Evolutionary conservation across 805 yeast genomes (phyloP).

Genomic region (Metschnikowia henanensis): DNA sequence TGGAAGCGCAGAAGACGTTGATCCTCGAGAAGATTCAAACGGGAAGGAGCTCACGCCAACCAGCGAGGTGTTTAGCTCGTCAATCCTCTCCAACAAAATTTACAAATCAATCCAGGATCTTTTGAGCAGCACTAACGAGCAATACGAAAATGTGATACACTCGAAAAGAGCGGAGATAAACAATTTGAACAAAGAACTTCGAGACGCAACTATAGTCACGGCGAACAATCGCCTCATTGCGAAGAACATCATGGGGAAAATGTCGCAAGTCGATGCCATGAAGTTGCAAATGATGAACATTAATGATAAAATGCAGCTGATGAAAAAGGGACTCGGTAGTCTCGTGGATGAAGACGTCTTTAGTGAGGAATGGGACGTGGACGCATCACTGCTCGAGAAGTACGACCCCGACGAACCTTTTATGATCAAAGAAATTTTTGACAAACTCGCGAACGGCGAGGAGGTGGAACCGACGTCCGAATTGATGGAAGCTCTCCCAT

Average conservation of each 20-base stretch:
- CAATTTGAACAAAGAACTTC: constrained; percentile 34
- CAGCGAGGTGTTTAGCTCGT: constrained; percentile 14
- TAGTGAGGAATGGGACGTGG: constrained; percentile 51
- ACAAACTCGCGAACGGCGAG: constrained; percentile 41
- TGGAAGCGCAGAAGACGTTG: constrained; percentile 13
- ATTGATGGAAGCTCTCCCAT: constrained; percentile 42
- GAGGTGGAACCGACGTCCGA: constrained; percentile 27
- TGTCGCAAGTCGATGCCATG: constrained; percentile 48
- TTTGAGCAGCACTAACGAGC: constrained; percentile 35
- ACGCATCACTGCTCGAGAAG: constrained; percentile 60
- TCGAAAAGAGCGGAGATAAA: constrained; percentile 37
- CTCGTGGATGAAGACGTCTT: constrained; percentile 22
- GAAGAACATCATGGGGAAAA: constrained; percentile 37
- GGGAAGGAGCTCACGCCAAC: constrained; percentile 9
- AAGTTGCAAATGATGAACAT: constrained; percentile 45
- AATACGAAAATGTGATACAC: constrained; percentile 38
- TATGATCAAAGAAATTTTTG: constrained; percentile 59
- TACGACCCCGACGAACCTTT: constrained; percentile 94
- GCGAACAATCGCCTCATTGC: constrained; percentile 41
- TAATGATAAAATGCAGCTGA: constrained; percentile 33
- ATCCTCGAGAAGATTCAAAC: background rate
- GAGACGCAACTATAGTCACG: constrained; percentile 41
- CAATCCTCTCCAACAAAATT: constrained; percentile 30
- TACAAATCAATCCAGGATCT: constrained; percentile 42
- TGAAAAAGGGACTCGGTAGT: constrained; percentile 21